Conservation (phyloP, 2,329 filamentous ascomycete species). For the Colletotrichum echinochloae region DNA sequence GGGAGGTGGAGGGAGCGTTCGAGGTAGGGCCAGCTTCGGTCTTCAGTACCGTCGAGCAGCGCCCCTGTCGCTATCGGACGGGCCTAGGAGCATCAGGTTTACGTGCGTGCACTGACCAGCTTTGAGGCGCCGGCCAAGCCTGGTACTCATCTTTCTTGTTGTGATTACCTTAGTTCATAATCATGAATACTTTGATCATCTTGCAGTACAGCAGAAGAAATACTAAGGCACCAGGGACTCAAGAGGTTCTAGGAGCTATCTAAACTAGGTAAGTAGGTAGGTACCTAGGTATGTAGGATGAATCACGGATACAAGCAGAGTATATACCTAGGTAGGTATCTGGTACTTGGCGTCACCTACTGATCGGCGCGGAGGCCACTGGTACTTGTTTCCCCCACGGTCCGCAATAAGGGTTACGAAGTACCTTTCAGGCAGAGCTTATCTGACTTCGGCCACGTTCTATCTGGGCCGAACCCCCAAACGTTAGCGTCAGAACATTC, state of each 20-base stretch:
- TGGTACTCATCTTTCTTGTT: neutral
- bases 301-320: neutral
- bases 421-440: constrained; percentile 23
- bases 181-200: neutral
- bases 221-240: neutral
- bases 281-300: neutral
- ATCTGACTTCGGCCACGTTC: constrained; percentile 26
- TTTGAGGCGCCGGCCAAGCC: neutral
- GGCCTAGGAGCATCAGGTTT: neutral
- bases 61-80: neutral
- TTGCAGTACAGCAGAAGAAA: neutral
- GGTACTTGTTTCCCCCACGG: constrained; percentile 13
- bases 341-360: neutral
- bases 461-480: constrained; percentile 1
- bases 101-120: constrained; percentile 12
- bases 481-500: constrained; percentile 1
- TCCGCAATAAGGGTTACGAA: constrained; percentile 9
- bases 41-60: neutral
- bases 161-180: no score
- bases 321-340: neutral
- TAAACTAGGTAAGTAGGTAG: neutral
- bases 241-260: neutral
- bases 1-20: neutral
- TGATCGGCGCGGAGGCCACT: constrained; percentile 16
- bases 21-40: neutral